phyloP scores from a whole-genome alignment of 192 early-diverging fungal species.

The Physocladia obscura region DNA sequence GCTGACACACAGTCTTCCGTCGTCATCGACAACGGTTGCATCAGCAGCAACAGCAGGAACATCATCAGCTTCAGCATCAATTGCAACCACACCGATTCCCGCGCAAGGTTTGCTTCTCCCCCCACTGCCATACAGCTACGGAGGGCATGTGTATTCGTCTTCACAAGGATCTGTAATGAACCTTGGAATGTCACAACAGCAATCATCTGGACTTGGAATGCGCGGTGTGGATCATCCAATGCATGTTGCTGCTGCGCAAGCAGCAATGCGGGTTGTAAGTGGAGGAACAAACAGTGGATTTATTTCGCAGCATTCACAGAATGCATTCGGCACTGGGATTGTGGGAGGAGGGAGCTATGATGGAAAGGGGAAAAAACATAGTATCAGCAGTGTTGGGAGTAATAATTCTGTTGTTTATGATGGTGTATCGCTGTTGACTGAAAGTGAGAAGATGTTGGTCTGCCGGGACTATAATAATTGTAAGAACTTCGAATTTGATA shows the following conservation, averaged over 20 bases:
- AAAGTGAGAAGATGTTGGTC: constrained; percentile 18
- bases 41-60: background rate
- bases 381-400: background rate
- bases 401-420: background rate
- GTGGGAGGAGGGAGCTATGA: background rate
- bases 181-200: background rate
- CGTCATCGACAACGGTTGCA: background rate
- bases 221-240: constrained; percentile 23
- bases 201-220: constrained; percentile 2
- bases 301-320: background rate
- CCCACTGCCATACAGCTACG: constrained; percentile 10
- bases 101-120: constrained; percentile 2
- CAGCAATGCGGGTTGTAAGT: constrained; percentile 2
- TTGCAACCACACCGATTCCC: background rate
- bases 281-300: background rate
- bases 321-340: background rate
- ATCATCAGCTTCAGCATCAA: background rate
- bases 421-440: constrained; percentile 7
- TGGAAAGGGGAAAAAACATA: constrained; percentile 5
- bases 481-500: constrained; percentile 5
- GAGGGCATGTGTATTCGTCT: background rate
- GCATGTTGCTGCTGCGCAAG: constrained; percentile 17
- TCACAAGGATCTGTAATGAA: background rate
- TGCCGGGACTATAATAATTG: constrained; percentile 37
- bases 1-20: constrained; percentile 18